Evolutionary conservation across 805 yeast genomes (phyloP), one percentile per base, ranked within the genome.

Genomic region (Kodamaea neixiangensis): DNA sequence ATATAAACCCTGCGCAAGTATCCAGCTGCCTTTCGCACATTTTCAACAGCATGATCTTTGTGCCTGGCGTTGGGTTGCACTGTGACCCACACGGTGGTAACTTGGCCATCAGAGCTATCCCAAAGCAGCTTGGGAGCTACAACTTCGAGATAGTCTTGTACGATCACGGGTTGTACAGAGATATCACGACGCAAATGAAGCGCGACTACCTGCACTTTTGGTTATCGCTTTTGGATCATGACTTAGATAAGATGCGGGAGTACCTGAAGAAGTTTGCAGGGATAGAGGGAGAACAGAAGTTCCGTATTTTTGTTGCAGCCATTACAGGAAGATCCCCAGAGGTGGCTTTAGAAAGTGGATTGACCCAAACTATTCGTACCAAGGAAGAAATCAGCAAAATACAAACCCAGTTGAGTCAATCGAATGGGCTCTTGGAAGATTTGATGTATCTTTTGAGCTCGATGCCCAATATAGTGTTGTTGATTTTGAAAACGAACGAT

Each of bases 51-150:
- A 94, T 94, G 99, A 90, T 94, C 38, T 94, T 94, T 72, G 86
- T 96, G 1, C 96, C 97, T 0, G 85, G 83, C 21, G 96, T 90
- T 18, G 89, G 93, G 0, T 80, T 94, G 40, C 99, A 94, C 66
- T 94, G 99, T 71, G 99, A 94, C 66, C 99, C 99, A 1, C 99
- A 94, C 66, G 97, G 96, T 9, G 99, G 99, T 0, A 94, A 94
- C 62, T 73, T 94, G 52, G 97, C 98, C 0, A 89, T 94, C 18
- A 74, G 91, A 50, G 21, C 33, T 3, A 13, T 15, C 9, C 47
- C 40, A 2, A 48, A 48, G 33, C n/a, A 14, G n/a, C 25, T 31
- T 2, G 61, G 63, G 15, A 53, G 52, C 20, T 90, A 86, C 63
- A 92, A 93, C 64, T 94, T 94, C 65, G 99, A 94, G 67, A 89